A percentile compares a stretch with the other conserved stretches of the same genome.
phyloP scores from a whole-genome alignment of 2,329 filamentous ascomycete species.

The Emmonsiellopsis sp. region DNA sequence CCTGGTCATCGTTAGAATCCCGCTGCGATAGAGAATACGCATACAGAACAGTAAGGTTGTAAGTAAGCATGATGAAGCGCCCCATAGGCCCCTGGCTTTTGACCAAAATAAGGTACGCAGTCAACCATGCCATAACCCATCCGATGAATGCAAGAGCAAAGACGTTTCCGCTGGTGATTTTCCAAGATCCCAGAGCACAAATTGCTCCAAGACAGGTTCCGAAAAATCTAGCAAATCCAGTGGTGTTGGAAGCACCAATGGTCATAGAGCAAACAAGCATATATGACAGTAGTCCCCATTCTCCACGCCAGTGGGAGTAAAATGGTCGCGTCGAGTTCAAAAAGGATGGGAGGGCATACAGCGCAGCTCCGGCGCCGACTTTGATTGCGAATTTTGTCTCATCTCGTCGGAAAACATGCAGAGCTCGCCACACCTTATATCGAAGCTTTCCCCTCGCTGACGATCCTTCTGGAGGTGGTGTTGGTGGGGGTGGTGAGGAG shows the following conservation, averaged over 20 bases:
- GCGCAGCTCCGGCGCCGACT: constrained; percentile 77
- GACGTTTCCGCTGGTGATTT: constrained; percentile 63
- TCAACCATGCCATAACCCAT: constrained; percentile 69
- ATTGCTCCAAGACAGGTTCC: constrained; percentile 76
- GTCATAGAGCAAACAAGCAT: constrained; percentile 99
- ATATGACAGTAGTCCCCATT: constrained; percentile 94
- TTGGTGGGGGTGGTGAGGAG: constrained; percentile 1
- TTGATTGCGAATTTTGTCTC: constrained; percentile 78
- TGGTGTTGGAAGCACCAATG: constrained; percentile 90
- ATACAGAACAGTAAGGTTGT: constrained; percentile 91
- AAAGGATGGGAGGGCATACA: constrained; percentile 87
- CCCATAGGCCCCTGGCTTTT: constrained; percentile 80
- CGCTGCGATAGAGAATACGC: constrained; percentile 79
- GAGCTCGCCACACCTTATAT: constrained; percentile 46
- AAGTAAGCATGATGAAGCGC: constrained; percentile 87
- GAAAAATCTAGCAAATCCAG: constrained; percentile 73
- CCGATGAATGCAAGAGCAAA: constrained; percentile 70
- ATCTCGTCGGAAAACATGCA: constrained; percentile 52
- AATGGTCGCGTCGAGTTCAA: constrained; percentile 66
- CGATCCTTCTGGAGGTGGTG: not conserved
- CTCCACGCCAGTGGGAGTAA: constrained; percentile 83
- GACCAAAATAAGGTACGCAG: constrained; percentile 83
- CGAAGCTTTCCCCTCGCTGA: constrained; percentile 23
- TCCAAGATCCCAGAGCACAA: constrained; percentile 70
- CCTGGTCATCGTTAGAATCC: constrained; percentile 71